Percentiles rank a stretch among this genome's conserved stretches.
Evolutionary conservation across 1,139 yeast species (phyloP).

Genomic region (Kluyveromyces sp.): DNA sequence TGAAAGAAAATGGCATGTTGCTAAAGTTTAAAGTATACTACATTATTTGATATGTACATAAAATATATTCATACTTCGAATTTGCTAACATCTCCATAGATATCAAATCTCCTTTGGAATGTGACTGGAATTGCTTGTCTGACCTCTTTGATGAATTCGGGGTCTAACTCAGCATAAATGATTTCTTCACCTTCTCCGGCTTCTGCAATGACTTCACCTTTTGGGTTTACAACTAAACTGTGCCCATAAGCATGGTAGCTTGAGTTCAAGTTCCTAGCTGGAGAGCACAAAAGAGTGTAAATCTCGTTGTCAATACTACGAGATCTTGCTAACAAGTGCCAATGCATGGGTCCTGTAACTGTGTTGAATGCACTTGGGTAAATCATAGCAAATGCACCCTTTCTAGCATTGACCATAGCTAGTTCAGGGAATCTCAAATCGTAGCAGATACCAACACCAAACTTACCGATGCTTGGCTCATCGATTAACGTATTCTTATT

Average conservation of each 20-base stretch:
- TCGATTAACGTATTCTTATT: conserved; percentile 69
- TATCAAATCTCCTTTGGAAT: conserved; percentile 75
- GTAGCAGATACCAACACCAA: conserved; percentile 88
- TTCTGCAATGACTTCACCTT: conserved; percentile 71
- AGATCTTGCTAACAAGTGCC: conserved; percentile 81
- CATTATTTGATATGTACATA: background rate
- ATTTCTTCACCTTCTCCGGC: conserved; percentile 84
- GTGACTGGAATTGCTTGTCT: conserved; percentile 73
- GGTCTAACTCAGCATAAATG: conserved; percentile 70
- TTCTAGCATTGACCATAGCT: conserved; percentile 71
- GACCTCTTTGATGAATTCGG: conserved; percentile 49
- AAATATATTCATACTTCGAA: background rate
- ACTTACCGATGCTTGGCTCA: conserved; percentile 56
- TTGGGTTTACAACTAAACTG: conserved; percentile 78
- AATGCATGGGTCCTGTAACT: conserved; percentile 90
- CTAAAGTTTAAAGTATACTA: background rate
- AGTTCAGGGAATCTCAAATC: conserved; percentile 90
- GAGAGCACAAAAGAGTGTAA: conserved; percentile 75
- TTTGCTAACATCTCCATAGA: conserved; percentile 56
- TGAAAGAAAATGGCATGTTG: background rate
- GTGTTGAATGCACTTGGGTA: conserved; percentile 96
- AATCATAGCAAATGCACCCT: conserved; percentile 76
- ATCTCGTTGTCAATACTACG: conserved; percentile 88
- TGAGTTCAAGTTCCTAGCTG: conserved; percentile 64
- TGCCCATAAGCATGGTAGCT: conserved; percentile 92